Conservation (phyloP, 2,329 filamentous ascomycete species). For the Bipolaris gigantea region DNA sequence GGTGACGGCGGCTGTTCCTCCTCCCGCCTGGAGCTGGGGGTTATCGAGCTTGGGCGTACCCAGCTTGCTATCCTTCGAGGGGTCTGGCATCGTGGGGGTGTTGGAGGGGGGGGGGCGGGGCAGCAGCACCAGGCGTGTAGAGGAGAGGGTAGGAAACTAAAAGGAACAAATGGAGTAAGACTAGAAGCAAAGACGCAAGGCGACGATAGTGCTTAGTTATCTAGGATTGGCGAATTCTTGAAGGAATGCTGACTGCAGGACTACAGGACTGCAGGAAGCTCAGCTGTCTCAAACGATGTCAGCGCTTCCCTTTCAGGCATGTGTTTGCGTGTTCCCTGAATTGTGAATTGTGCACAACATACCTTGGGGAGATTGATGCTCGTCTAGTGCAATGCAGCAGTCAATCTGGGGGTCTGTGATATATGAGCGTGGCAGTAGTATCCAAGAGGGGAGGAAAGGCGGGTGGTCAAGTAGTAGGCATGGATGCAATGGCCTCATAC, state of each 20-base stretch:
- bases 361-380: background rate
- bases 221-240: background rate
- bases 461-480: conserved; percentile 21
- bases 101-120: background rate
- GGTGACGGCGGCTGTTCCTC: conserved; percentile 37
- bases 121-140: background rate
- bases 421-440: conserved; percentile 1
- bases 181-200: background rate
- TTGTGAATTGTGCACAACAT: background rate
- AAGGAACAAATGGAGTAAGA: background rate
- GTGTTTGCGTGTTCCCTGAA: background rate
- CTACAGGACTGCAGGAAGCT: conserved; percentile 5
- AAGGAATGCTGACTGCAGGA: conserved; percentile 4
- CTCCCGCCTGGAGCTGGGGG: conserved; percentile 44
- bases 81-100: conserved; percentile 15
- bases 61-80: conserved; percentile 34
- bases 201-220: background rate
- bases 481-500: conserved; percentile 16
- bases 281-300: conserved; percentile 22
- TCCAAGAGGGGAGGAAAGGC: conserved; percentile 15
- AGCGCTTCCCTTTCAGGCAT: conserved; percentile 1
- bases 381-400: background rate
- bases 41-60: conserved; percentile 37
- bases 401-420: background rate
- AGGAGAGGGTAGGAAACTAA: background rate